Base-by-base conservation (phyloP, 2,329 filamentous ascomycete genomes). In the Beauveria asiatica region DNA sequence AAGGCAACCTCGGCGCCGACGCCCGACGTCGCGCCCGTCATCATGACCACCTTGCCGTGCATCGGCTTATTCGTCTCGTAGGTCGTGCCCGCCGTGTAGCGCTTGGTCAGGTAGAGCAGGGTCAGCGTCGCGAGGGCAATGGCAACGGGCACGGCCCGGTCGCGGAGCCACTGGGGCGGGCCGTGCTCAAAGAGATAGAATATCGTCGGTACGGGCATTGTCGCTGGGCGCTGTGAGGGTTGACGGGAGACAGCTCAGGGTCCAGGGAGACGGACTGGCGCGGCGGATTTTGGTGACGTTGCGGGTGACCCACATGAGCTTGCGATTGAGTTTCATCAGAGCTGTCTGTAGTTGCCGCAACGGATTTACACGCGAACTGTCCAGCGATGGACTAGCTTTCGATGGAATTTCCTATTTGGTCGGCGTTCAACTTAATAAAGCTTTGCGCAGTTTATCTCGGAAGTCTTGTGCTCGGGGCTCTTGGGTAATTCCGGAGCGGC, bases 21-120 rank as follows among this genome's bases (percentile, higher is more conserved):
- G 16, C 94, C 94, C 50, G 92, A 93, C 57, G 94, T 99, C 30
- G 93, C 94, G 66, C 94, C 92, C 19, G 94, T 99, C 57, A 99
- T 84, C 80, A 99, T 87, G 49, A 97, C 82, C 53, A 99, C 91
- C 70, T 95, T 95, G 52, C 91, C 92, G 73, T 97, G 92, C 86
- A 99, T 92, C 59, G 88, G 81, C 62, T 90, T 83, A 70, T 96
- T 92, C 27, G 89, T 83, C 46, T 74, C 76, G 73, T 94, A 97
- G 66, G 74, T 77, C 13, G 86, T 83, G 65, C 94, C 95, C 64
- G 84, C 84, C 68, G 87, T 89, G 76, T 88, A 96, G 68, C 80
- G 79, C 78, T 97, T 97, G 52, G 81, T 67, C 33, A 80, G 62
- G 52, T 71, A 70, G 30, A 84, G 65, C 45, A 74, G 64, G 6